These are phyloP conservation scores for Carex pumila DNA, from an alignment of 176 grass and related monocot species.

Conservation along the genomic window DNA sequence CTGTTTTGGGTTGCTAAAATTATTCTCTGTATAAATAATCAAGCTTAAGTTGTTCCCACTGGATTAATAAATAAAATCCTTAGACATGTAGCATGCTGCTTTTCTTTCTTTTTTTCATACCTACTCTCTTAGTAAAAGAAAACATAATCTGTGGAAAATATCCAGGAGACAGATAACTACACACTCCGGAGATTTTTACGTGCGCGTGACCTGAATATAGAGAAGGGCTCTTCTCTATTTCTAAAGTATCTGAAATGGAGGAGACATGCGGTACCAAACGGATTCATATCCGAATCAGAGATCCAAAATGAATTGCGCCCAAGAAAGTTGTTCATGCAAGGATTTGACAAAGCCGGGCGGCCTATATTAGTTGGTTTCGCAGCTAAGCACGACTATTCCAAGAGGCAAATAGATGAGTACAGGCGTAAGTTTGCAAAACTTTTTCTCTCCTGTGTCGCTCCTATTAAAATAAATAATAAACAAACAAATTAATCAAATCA, in stretches of 20 bases:
- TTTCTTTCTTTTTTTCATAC: background rate
- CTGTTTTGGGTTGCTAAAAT: background rate
- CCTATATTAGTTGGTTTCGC: conserved; percentile 17
- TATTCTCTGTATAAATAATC: background rate
- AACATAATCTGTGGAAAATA: background rate
- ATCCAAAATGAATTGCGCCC: conserved; percentile 30
- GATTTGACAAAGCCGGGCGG: conserved; percentile 21
- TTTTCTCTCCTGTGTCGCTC: background rate
- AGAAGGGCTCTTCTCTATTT: conserved; percentile 22
- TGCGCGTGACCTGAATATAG: conserved; percentile 18
- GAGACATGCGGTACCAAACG: background rate
- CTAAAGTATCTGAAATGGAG: conserved; percentile 27
- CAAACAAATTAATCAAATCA: background rate
- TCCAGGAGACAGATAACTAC: conserved; percentile 25
- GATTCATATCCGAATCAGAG: conserved; percentile 31
- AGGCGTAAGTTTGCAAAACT: conserved; percentile 15
- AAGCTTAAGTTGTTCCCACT: background rate
- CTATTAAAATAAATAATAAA: background rate
- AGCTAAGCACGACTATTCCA: conserved; percentile 21
- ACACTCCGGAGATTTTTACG: conserved; percentile 31
- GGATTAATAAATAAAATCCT: background rate
- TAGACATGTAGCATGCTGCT: background rate
- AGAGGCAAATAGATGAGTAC: conserved; percentile 23
- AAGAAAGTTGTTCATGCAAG: conserved; percentile 22
- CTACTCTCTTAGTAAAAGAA: background rate